Base-by-base conservation (phyloP, 352 stramenopile genomes). In the Phytophthora gonapodyides region DNA sequence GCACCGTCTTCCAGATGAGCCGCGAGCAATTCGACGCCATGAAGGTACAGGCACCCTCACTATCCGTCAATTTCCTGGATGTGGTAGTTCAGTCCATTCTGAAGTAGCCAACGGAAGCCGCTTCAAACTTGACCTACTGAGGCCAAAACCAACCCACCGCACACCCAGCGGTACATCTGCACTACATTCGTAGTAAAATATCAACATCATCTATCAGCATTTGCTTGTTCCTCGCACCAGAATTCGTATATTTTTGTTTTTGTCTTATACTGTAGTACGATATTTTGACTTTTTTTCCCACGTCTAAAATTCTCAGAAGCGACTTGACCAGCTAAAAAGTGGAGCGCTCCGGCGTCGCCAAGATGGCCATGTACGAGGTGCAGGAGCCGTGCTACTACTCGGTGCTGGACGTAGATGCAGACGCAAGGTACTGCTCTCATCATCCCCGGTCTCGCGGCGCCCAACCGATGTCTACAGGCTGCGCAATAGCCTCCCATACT, bases 21-120 rank as follows among this genome's bases (percentile, higher is more conserved):
- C 82, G 78, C 19, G 67, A 60, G 5, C 78, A 73, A 21, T 90
- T 88, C 69, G 64, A 87, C n/a, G 66, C 67, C 16, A 82, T 91
- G 66, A 79, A 87, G 34, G 43, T 67, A 1, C 63, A 82, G 24
- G 58, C 67, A 7, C 80, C 80, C 0, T 53, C 75, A 53, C 76
- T 88, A 37, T 92, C 75, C 67, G 84, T 90, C 61, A 73, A 71
- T 33, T 76, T 92, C 34, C 76, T 83, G 15, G 83, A 92, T 43
- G 78, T 92, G 15, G 75, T 89, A 34, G 88, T 92, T 64, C 78
- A 88, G 56, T 87, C 76, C 49, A 90, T 92, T 54, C 54, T 69
- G 19, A 69, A 64, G 54, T 69, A 64, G 40, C 33, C 56, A 40
- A 36, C 9, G 56, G 56, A 35, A 62, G 45, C 51, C 30, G 35